Conservation (phyloP, 495 filamentous ascomycete species). For the Monascus purpureus region DNA sequence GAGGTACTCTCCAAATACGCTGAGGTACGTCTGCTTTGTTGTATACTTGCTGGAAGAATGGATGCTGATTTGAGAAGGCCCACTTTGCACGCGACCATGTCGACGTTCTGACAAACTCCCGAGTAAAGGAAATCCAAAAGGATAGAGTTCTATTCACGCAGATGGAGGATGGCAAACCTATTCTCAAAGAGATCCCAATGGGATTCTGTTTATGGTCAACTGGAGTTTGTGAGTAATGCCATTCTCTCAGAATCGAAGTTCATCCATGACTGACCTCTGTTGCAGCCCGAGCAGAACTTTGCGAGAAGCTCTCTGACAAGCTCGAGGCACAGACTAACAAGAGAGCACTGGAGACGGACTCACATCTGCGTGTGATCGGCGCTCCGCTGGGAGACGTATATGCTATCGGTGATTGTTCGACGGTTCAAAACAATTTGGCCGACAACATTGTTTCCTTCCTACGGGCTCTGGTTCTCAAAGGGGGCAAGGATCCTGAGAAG, state of each 20-base stretch:
- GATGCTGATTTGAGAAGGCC: constrained; percentile 16
- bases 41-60: background rate
- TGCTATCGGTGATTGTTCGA: constrained; percentile 91
- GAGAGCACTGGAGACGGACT: constrained; percentile 89
- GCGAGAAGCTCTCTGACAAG: constrained; percentile 54
- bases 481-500: constrained; percentile 71
- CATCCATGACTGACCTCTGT: constrained; percentile 1
- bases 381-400: constrained; percentile 92
- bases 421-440: constrained; percentile 90
- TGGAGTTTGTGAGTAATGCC: constrained; percentile 50
- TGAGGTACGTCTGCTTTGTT: constrained; percentile 36
- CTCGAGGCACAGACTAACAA: constrained; percentile 73
- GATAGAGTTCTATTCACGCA: constrained; percentile 86
- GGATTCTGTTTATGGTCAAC: constrained; percentile 98
- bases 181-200: constrained; percentile 88
- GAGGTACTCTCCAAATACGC: constrained; percentile 87
- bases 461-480: constrained; percentile 82
- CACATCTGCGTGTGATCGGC: constrained; percentile 82
- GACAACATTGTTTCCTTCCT: constrained; percentile 80
- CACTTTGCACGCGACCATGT: constrained; percentile 84
- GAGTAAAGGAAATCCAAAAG: constrained; percentile 73
- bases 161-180: constrained; percentile 53
- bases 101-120: constrained; percentile 77
- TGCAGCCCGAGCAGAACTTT: constrained; percentile 66
- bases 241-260: background rate